Conservation (phyloP, 2,329 filamentous ascomycete genomes). For the Lachnum nothofagi region DNA sequence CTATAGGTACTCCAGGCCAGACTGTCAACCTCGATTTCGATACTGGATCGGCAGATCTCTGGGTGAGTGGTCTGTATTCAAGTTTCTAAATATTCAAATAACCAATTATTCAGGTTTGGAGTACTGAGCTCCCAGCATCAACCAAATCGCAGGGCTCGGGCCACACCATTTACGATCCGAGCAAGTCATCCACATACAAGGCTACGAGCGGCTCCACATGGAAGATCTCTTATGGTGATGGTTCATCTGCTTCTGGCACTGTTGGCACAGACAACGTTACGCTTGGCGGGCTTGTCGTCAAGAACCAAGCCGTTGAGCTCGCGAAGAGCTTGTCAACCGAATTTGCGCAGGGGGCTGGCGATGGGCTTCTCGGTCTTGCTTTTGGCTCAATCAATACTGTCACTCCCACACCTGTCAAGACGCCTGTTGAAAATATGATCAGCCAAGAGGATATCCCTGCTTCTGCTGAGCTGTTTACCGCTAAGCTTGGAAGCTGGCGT, state of each 20-base stretch:
- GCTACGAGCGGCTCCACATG: slow-evolving; percentile 46
- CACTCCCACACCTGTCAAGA: slow-evolving; percentile 47
- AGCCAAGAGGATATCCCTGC: slow-evolving; percentile 47
- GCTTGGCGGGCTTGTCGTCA: slow-evolving; percentile 56
- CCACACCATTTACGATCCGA: slow-evolving; percentile 55
- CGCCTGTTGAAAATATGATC: slow-evolving; percentile 67
- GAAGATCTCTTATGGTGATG: slow-evolving; percentile 65
- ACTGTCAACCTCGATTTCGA: slow-evolving; percentile 61
- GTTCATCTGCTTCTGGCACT: slow-evolving; percentile 58
- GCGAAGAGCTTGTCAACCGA: slow-evolving; percentile 54
- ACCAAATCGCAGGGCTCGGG: slow-evolving; percentile 33
- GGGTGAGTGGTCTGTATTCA: slow-evolving; percentile 42
- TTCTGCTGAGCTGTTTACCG: slow-evolving; percentile 51
- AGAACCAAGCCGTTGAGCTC: slow-evolving; percentile 60
- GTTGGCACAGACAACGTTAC: slow-evolving; percentile 60
- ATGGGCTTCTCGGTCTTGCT: slow-evolving; percentile 64
- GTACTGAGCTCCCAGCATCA: slow-evolving; percentile 41
- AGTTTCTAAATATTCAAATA: background rate
- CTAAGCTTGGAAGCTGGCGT: slow-evolving; percentile 50
- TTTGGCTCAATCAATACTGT: slow-evolving; percentile 62
- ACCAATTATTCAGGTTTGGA: slow-evolving; percentile 46
- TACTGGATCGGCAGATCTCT: slow-evolving; percentile 65
- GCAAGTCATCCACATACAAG: slow-evolving; percentile 57
- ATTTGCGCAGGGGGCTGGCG: slow-evolving; percentile 52
- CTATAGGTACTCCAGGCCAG: slow-evolving; percentile 62